Percentiles rank a stretch among this genome's conserved stretches.
phyloP scores from a whole-genome alignment of 495 filamentous ascomycete species.

The Penicillium soppii region DNA sequence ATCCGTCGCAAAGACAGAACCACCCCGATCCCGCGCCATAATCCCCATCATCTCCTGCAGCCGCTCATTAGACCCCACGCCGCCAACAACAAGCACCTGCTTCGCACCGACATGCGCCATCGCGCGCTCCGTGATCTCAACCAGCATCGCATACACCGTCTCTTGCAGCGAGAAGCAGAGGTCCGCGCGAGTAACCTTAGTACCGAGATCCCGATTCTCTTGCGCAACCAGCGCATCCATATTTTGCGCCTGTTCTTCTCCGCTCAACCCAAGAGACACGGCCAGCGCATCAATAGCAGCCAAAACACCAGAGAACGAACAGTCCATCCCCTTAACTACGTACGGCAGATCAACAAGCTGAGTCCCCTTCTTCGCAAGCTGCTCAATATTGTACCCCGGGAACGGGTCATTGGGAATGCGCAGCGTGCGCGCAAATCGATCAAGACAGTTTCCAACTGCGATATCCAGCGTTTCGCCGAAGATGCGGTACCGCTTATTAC shows the following conservation, averaged over 20 bases:
- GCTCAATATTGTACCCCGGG: conserved; percentile 97
- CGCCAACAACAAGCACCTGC: conserved; percentile 92
- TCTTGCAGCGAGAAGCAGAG: conserved; percentile 95
- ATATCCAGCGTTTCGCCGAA: conserved; percentile 98
- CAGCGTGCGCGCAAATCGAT: conserved; percentile 89
- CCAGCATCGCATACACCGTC: conserved; percentile 92
- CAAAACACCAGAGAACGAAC: conserved; percentile 88
- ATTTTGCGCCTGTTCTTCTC: conserved; percentile 32
- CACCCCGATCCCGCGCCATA: conserved; percentile 91
- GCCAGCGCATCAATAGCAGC: conserved; percentile 79
- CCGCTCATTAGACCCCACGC: conserved; percentile 96
- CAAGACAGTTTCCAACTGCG: conserved; percentile 95
- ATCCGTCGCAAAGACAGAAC: conserved; percentile 91
- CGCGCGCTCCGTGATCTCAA: conserved; percentile 96
- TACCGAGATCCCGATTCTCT: conserved; percentile 22
- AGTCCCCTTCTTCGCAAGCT: conserved; percentile 79
- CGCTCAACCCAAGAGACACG: conserved; percentile 52
- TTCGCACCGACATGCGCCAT: conserved; percentile 95
- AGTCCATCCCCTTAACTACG: conserved; percentile 97
- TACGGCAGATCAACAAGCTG: conserved; percentile 87
- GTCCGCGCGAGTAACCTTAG: conserved; percentile 72
- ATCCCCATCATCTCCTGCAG: conserved; percentile 97
- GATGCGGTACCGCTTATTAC: conserved; percentile 89
- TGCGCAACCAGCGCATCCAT: conserved; percentile 6
- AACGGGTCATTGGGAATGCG: conserved; percentile 93